Evolutionary conservation across 1,139 yeast genomes (phyloP), one percentile per base, ranked within the genome.

Genomic region (Chernovozyma aurita): DNA sequence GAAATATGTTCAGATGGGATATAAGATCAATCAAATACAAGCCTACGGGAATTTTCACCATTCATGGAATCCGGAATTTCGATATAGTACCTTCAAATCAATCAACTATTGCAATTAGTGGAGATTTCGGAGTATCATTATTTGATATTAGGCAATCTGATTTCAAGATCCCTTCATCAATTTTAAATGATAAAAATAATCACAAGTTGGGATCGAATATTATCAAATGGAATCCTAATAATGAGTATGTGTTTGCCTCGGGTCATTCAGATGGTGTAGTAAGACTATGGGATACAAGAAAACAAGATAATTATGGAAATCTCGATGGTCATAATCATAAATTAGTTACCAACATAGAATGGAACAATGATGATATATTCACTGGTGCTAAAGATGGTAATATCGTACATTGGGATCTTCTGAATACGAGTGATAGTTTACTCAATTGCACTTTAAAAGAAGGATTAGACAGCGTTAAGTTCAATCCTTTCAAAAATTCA

Each of bases 281-380:
- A 31, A 65, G 81, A 46, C 62, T 85, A 31, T 85, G 95, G 94
- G 95, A 85, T 59, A 74, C 84, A 32, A 68, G 95, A 42, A 73
- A 70, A 48, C 67, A 76, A 34, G 73, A 69, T 14, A 78, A 80
- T 7, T 63, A 77, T 40, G 73, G 78, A 7, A 61, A 64, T 26
- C 61, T 84, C 28, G 54, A 61, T 5, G 86, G 86, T 1, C 88
- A 82, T 50, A 56, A 64, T 7, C 80, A 76, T 41, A 49, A 45
- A 32, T 52, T 57, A 24, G 65, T 84, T 13, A 74, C 78, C 13
- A 62, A 78, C 18, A 53, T 85, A 24, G 78, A 78, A 45, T 85
- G 95, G 95, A 61, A 70, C 38, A 60, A 67, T 9, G 63, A 70
- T 25, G 82, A 78, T 48, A 52, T 85, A 30, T 78, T 80, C 51